A percentile compares a stretch with the other conserved stretches of the same genome.
Conservation (phyloP, 2,329 filamentous ascomycete species). For the Trichoderma cornu-damae region DNA sequence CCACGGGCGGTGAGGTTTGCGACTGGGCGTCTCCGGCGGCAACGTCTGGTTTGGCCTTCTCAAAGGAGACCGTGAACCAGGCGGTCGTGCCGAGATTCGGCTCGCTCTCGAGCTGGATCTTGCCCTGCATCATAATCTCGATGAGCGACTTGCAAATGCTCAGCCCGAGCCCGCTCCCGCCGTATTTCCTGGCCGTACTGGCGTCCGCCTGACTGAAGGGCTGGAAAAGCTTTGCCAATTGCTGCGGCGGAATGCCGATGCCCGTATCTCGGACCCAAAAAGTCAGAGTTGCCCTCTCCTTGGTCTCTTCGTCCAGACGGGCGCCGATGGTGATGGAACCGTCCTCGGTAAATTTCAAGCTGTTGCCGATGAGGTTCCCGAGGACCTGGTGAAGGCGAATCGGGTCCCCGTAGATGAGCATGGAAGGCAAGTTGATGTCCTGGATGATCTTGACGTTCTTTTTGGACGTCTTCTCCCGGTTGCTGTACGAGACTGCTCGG, state of each 20-base stretch:
- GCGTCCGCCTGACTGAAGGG: slow-evolving; percentile 91
- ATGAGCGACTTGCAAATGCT: slow-evolving; percentile 95
- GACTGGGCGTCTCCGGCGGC: slow-evolving; percentile 51
- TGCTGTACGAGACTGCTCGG: slow-evolving; percentile 61
- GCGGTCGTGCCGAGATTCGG: slow-evolving; percentile 64
- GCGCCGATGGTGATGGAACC: slow-evolving; percentile 82
- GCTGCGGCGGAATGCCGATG: slow-evolving; percentile 80
- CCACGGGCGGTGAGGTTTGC: slow-evolving; percentile 34
- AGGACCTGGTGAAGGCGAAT: slow-evolving; percentile 63
- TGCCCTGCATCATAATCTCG: slow-evolving; percentile 84
- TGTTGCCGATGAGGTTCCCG: slow-evolving; percentile 86
- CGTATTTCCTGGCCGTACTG: slow-evolving; percentile 84
- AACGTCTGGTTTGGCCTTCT: slow-evolving; percentile 65
- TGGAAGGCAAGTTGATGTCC: slow-evolving; percentile 69
- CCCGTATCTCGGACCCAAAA: slow-evolving; percentile 88
- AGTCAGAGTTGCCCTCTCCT: slow-evolving; percentile 66
- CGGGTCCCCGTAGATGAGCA: slow-evolving; percentile 64
- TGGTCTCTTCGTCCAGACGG: slow-evolving; percentile 64
- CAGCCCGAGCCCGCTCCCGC: slow-evolving; percentile 82
- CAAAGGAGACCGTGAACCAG: slow-evolving; percentile 80
- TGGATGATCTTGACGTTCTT: slow-evolving; percentile 60
- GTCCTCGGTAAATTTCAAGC: slow-evolving; percentile 86
- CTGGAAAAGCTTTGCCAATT: slow-evolving; percentile 79
- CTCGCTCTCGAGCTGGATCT: slow-evolving; percentile 73
- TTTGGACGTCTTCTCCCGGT: slow-evolving; percentile 56